A percentile compares a stretch with the other conserved stretches of the same genome.
These are phyloP conservation scores for Microbotryum silenes-acaulis DNA, from an alignment of 1,284 basidiomycete genomes.

Conservation along the genomic window DNA sequence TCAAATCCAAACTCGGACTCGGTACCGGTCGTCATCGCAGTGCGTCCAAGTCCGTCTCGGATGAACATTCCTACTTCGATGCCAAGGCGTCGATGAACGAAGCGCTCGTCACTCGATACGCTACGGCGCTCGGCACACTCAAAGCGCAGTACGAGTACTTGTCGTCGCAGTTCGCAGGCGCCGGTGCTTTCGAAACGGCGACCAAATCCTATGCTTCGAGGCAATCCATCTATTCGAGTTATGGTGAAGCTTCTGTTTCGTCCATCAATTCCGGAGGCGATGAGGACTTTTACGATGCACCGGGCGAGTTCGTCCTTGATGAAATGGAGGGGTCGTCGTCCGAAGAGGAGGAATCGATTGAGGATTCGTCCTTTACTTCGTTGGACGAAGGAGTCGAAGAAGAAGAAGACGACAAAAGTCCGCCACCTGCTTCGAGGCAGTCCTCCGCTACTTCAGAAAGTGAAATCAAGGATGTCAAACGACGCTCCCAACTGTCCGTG, in stretches of 20 bases:
- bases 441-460: neutral
- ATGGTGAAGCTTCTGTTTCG: too few species aligned
- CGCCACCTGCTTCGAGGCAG: neutral
- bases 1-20: neutral
- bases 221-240: too few species aligned
- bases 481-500: conserved; percentile 57
- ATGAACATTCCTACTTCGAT: conserved; percentile 5
- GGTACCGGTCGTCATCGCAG: neutral
- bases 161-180: neutral
- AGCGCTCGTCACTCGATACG: conserved; percentile 5
- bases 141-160: conserved; percentile 6
- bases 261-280: neutral
- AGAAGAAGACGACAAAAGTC: conserved; percentile 19
- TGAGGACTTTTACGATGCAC: conserved; percentile 8
- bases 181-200: neutral
- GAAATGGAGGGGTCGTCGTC: conserved; percentile 25
- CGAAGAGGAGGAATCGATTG: conserved; percentile 17
- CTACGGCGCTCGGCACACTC: conserved; percentile 8
- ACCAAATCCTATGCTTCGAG: too few species aligned
- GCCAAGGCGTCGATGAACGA: conserved; percentile 1
- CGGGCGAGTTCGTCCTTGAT: conserved; percentile 31
- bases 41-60: conserved; percentile 1
- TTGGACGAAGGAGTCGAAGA: conserved; percentile 35
- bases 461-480: conserved; percentile 35
- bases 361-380: neutral